Percentiles rank a stretch among this genome's conserved stretches.
These are phyloP conservation scores for Venturia oleaginea DNA, from an alignment of 2,329 filamentous ascomycete species.

Conservation along the genomic window DNA sequence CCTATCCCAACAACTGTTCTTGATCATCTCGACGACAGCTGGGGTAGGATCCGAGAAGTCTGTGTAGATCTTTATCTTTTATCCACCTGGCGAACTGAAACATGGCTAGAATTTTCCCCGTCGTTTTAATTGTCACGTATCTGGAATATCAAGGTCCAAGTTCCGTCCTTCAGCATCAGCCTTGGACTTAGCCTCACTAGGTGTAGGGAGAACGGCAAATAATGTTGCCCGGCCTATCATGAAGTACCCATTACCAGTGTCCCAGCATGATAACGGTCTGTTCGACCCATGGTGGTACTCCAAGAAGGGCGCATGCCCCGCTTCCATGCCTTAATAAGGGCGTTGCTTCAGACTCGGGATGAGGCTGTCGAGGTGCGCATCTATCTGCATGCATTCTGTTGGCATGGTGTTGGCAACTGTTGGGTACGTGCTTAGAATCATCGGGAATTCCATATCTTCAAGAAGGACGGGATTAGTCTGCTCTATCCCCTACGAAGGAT, in stretches of 20 bases:
- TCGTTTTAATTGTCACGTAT: background rate
- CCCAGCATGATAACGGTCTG: slow-evolving; percentile 16
- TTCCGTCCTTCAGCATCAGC: slow-evolving; percentile 18
- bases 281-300: slow-evolving; percentile 19
- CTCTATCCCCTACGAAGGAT: too few relatives aligned
- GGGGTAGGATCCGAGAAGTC: slow-evolving; percentile 66
- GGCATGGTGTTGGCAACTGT: too few relatives aligned
- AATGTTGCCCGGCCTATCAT: slow-evolving; percentile 20
- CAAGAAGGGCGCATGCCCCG: slow-evolving; percentile 18
- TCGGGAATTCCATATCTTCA: too few relatives aligned
- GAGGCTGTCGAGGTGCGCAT: too few relatives aligned
- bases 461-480: too few relatives aligned
- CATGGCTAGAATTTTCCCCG: background rate
- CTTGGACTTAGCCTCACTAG: slow-evolving; percentile 16
- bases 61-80: slow-evolving; percentile 37
- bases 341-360: too few relatives aligned
- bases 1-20: slow-evolving; percentile 13
- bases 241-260: slow-evolving; percentile 20
- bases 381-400: too few relatives aligned
- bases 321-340: background rate
- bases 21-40: slow-evolving; percentile 70
- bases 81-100: slow-evolving; percentile 19
- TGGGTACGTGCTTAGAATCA: too few relatives aligned
- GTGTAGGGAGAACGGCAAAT: slow-evolving; percentile 18
- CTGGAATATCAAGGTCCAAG: slow-evolving; percentile 21